A percentile compares a stretch with the other conserved stretches of the same genome.
Conservation (phyloP, 225 moss, liverwort and hornwort genomes). For the Neckera pumila region DNA sequence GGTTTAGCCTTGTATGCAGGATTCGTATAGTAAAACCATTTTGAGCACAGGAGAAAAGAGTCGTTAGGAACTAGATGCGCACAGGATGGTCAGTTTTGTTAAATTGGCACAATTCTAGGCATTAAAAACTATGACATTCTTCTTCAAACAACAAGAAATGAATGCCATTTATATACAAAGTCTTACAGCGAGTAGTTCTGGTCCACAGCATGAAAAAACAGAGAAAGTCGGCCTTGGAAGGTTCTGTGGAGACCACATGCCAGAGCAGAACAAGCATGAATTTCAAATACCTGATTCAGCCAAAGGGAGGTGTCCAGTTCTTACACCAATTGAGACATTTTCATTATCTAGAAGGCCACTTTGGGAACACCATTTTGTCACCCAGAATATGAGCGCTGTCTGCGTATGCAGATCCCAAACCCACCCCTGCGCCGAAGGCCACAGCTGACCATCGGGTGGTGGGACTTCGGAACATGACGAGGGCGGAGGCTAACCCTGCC, state of each 20-base stretch:
- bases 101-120: neutral
- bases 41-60: neutral
- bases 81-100: neutral
- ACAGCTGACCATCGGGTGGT: slow-evolving; percentile 16
- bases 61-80: neutral
- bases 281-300: neutral
- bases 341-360: slow-evolving; percentile 10
- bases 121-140: neutral
- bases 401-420: slow-evolving; percentile 25
- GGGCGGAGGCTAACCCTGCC: slow-evolving; percentile 18
- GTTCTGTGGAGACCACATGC: neutral
- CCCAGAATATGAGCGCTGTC: slow-evolving; percentile 19
- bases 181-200: no score
- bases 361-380: slow-evolving; percentile 7
- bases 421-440: slow-evolving; percentile 26
- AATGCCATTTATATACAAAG: neutral
- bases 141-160: neutral
- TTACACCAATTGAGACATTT: neutral
- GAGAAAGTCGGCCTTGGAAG: neutral
- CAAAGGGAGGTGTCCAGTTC: neutral
- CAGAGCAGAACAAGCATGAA: neutral
- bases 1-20: neutral
- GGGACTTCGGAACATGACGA: slow-evolving; percentile 26
- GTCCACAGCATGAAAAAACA: neutral
- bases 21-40: neutral